Evolutionary conservation across 1,284 basidiomycete species (phyloP), one percentile per base, ranked within the genome.

Genomic region (Apiotrichum siamense): DNA sequence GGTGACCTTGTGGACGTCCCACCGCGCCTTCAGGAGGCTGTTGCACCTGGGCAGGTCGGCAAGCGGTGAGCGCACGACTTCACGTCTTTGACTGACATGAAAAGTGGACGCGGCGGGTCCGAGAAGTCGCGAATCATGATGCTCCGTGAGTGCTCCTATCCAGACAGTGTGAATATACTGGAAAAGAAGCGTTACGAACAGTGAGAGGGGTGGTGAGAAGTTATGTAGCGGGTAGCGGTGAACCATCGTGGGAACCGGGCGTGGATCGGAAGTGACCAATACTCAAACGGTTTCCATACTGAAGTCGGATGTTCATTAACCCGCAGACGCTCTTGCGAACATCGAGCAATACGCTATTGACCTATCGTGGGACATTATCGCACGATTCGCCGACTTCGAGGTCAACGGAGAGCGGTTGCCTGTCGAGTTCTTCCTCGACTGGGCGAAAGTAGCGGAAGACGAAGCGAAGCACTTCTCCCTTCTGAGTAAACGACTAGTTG

Each of bases 281-380:
- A n/a, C n/a, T n/a, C n/a, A n/a, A n/a, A n/a, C n/a, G 4, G 21
- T 24, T 10, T 12, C 37, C 32, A 33, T 33, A 17, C n/a, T 33
- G 13, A 36, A 18, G 7, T 36, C 35, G 7, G 26, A 17, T 26
- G 11, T 13, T 24, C 3, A n/a, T n/a, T 15, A 3, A n/a, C n/a
- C 35, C n/a, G 25, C 50, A 68, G 65, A 73, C 46, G 86, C 88
- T 2, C 76, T 92, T 5, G 88, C 89, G 1, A 90, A 90, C 67
- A 90, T 94, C 47, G 89, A 92, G 63, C 88, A 90, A 66, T 94
- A 88, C 85, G 89, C 89, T 1, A 87, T 88, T 52, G 86, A 88
- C 61, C 77, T 88, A 7, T 84, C 85, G 80, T 88, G 86, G 86
- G 86, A 88, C 63, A 89, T 89, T 55, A 87, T 90, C 64, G 87